Conservation (phyloP, 2,329 filamentous ascomycete species). For the Leptographium wingfieldii region DNA sequence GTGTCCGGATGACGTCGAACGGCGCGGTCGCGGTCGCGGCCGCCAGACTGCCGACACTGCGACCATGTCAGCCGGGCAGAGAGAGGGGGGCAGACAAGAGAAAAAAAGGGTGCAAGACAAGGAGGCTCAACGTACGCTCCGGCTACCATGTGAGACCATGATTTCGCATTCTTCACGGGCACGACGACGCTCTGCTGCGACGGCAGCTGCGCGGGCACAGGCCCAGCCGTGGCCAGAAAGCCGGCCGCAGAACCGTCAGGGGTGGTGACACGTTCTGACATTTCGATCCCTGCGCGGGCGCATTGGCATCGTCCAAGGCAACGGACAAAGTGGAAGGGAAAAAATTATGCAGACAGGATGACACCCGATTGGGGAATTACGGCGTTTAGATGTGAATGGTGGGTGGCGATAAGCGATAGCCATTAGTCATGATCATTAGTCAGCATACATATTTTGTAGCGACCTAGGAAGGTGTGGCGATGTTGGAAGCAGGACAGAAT, state of each 20-base stretch:
- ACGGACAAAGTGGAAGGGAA: neutral
- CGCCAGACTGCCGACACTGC: slow-evolving; percentile 76
- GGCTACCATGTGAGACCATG: slow-evolving; percentile 85
- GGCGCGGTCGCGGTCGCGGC: slow-evolving; percentile 87
- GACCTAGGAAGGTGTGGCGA: too few relatives aligned
- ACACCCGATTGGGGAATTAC: neutral
- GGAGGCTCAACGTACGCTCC: slow-evolving; percentile 54
- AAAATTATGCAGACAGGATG: neutral
- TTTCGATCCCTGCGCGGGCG: slow-evolving; percentile 1
- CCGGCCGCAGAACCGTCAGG: slow-evolving; percentile 5
- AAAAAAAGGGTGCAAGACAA: too few relatives aligned
- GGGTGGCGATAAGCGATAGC: slow-evolving; percentile 3
- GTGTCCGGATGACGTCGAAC: slow-evolving; percentile 86
- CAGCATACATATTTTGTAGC: too few relatives aligned
- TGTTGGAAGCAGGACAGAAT: too few relatives aligned
- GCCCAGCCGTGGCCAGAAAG: neutral
- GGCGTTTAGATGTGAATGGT: too few relatives aligned
- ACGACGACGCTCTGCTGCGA: neutral
- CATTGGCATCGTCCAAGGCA: neutral
- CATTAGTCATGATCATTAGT: too few relatives aligned
- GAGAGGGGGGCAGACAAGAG: neutral
- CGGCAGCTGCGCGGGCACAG: neutral
- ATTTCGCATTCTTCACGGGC: slow-evolving; percentile 42
- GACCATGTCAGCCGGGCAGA: neutral
- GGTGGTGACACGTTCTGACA: slow-evolving; percentile 8